Base-by-base conservation (phyloP, 2,329 filamentous ascomycete genomes). In the Cyphellophora attinorum region DNA sequence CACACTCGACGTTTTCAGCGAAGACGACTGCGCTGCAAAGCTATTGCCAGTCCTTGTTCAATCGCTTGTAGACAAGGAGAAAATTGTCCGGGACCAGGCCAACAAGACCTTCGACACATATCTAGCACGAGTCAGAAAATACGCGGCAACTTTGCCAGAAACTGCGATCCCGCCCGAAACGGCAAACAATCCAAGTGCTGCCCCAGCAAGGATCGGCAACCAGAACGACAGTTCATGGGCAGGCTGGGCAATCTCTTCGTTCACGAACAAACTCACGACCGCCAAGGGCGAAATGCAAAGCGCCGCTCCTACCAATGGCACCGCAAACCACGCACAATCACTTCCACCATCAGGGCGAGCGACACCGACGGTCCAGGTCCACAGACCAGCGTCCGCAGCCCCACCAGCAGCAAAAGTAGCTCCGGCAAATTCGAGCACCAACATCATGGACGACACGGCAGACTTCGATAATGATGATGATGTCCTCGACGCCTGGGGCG, bases 241-340 rank as follows among this genome's bases (percentile, higher is more conserved):
- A 2, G 91, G 91, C 10, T 98, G 91, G 91, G 91, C 91, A 2
- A 95, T 98, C 35, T 96, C 91, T 0, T 95, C 86, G 1, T 98
- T 98, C 55, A 96, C 91, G 2, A 96, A 96, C 60, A 95, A 94
- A 51, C 58, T 96, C 10, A 79, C 85, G 2, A 63, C 82, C 1
- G 86, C 85, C 0, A 81, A 81, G 6, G 91, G 91, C 12, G 82
- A 95, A 38, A 98, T 98, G 44, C 71, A 89, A 52, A 63, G 76
- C 10, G 62, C 69, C 12, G 59, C 33, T 14, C n/a, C n/a, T n/a
- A 19, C 41, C 11, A 66, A 60, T 34, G 47, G 45, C 2, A 21
- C 39, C 8, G 12, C 30, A 17, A 35, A 47, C 16, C 62, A 68
- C 15, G 58, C 69, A 19, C 61, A 65, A 6, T 72, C 68, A 13